Evolutionary conservation across 495 filamentous ascomycete species (phyloP).

Genomic region (Xeromyces bisporus): DNA sequence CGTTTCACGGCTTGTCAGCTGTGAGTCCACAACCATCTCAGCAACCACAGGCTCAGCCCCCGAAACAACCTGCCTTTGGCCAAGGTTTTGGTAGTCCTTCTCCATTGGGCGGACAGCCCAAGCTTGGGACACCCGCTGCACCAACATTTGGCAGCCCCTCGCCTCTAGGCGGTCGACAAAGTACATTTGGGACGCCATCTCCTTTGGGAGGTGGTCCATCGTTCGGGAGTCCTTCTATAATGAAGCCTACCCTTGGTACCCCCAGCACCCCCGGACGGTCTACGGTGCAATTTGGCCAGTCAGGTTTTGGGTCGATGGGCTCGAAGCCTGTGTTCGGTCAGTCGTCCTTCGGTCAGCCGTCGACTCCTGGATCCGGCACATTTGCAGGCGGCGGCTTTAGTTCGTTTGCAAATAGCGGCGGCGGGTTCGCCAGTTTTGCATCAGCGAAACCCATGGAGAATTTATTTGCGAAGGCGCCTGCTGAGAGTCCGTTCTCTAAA

Average conservation of each 20-base stretch:
- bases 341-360: conserved; percentile 24
- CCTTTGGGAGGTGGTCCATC: conserved; percentile 3
- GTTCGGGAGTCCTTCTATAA: conserved; percentile 16
- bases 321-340: conserved; percentile 23
- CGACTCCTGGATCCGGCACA: conserved; percentile 10
- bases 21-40: conserved; percentile 20
- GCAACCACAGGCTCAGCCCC: conserved; percentile 8
- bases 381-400: conserved; percentile 22
- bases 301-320: conserved; percentile 33
- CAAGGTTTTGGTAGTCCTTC: conserved; percentile 26
- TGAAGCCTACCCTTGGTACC: conserved; percentile 13
- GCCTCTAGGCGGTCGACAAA: conserved; percentile 11
- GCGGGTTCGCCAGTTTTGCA: conserved; percentile 21
- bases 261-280: conserved; percentile 13
- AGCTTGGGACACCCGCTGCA: conserved; percentile 19
- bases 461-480: conserved; percentile 8
- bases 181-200: conserved; percentile 17
- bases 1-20: conserved; percentile 51
- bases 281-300: conserved; percentile 16
- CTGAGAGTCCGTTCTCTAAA: conserved; percentile 8
- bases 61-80: conserved; percentile 23
- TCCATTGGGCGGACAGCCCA: conserved; percentile 10
- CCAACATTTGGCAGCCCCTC: conserved; percentile 36
- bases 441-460: conserved; percentile 4
- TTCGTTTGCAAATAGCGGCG: conserved; percentile 12